Evolutionary conservation across 179 eudicot genomes (phyloP).

Genomic region (Carnegiea gigantea): DNA sequence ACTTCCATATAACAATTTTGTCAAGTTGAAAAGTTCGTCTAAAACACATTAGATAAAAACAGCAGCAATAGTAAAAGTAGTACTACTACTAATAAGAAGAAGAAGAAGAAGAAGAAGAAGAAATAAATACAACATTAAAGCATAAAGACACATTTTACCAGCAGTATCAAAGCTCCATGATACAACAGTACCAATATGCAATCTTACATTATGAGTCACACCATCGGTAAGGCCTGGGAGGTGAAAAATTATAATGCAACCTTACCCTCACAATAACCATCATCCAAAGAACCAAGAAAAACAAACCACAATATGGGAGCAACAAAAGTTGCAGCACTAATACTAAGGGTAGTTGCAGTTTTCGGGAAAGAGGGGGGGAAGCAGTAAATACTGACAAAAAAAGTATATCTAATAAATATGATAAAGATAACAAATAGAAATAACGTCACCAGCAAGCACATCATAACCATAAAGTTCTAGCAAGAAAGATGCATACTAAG

Average conservation of each 20-base stretch:
- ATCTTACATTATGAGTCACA: background rate
- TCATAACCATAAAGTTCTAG: background rate
- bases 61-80: no score
- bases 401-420: background rate
- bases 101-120: no score
- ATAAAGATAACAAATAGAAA: background rate
- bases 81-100: no score
- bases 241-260: background rate
- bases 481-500: background rate
- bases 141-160: no score
- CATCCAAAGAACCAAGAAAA: background rate
- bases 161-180: background rate
- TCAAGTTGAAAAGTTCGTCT: no score
- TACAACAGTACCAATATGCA: background rate
- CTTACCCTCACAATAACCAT: background rate
- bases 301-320: background rate
- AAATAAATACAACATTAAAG: no score
- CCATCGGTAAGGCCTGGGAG: background rate
- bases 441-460: background rate
- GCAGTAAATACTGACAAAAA: background rate
- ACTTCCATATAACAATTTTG: no score
- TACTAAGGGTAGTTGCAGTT: no score
- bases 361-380: background rate
- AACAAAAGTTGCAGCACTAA: background rate
- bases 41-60: no score